Evolutionary conservation across 352 stramenopile species (phyloP), one percentile per base, ranked within the genome.

Genomic region (Thraustochytrium sp.): DNA sequence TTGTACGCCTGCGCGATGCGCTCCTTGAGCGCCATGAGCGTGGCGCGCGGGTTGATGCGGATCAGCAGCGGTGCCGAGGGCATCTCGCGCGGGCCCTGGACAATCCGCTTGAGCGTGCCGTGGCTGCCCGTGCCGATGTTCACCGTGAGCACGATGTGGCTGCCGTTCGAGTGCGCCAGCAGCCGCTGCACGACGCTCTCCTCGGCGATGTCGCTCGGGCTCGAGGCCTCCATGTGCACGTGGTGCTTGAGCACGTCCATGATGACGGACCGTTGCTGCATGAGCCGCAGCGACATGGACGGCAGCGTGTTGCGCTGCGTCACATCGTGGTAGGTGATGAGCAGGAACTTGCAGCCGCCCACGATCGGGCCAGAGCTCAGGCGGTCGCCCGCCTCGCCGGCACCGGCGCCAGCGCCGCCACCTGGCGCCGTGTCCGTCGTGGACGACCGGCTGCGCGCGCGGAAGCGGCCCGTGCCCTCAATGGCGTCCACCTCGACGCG

Each of bases 401-500:
- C 16, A 16, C 26, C 36, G 5, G 18, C 21, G n/a, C n/a, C n/a
- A n/a, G n/a, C n/a, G n/a, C n/a, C 8, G 54, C 31, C 21, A 8
- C 59, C 36, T 38, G 40, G 9, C 29, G 21, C 26, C 59, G 8
- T 49, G 36, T 21, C 34, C 34, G 26, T 13, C 9, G 59, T 72
- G 59, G n/a, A n/a, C n/a, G n/a, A n/a, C n/a, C n/a, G n/a, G n/a
- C 21, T 40, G 13, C 53, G 1, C 3, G 68, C 34, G 11, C 68
- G 68, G 42, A 80, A 80, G 8, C 68, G 46, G 18, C 68, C 68
- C 16, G 68, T 80, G 42, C 68, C 68, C 53, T 80, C 68, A 34
- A 80, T 80, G 26, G 31, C 37, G 34, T 80, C 68, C 46, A 80
- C 68, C 18, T 80, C 68, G 42, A 80, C 68, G 34, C 68, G 68